phyloP scores from a whole-genome alignment of 371 early-diverging fungal genomes.

The Thermomucor indicae-seudaticae region DNA sequence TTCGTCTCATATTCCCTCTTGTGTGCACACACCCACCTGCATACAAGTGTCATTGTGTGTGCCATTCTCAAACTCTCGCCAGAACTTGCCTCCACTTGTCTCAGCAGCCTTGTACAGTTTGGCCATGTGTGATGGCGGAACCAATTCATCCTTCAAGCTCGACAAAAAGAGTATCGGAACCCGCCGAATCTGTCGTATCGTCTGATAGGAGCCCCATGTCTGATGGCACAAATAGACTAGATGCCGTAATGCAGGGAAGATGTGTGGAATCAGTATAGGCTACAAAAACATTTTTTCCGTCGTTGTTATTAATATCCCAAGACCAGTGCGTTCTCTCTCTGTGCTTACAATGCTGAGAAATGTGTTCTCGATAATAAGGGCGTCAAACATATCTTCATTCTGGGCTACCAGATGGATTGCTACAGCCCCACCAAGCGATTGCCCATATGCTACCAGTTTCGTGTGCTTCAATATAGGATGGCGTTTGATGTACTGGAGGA shows the following conservation, averaged over 20 bases:
- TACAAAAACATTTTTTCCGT: slow-evolving; percentile 16
- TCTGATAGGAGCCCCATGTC: slow-evolving; percentile 79
- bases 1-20: neutral
- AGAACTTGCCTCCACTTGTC: slow-evolving; percentile 53
- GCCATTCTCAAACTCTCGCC: slow-evolving; percentile 75
- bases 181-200: slow-evolving; percentile 60
- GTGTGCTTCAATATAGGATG: slow-evolving; percentile 73
- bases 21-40: slow-evolving; percentile 21
- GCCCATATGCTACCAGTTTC: slow-evolving; percentile 86
- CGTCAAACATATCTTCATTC: slow-evolving; percentile 74
- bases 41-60: slow-evolving; percentile 92
- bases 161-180: slow-evolving; percentile 85
- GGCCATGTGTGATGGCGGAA: slow-evolving; percentile 88
- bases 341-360: slow-evolving; percentile 78
- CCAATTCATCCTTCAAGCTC: slow-evolving; percentile 79
- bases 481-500: slow-evolving; percentile 75
- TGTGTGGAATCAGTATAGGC: slow-evolving; percentile 84
- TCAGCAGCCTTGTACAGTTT: slow-evolving; percentile 61
- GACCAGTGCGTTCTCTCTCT: neutral
- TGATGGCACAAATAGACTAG: slow-evolving; percentile 85
- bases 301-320: neutral
- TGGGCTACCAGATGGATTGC: slow-evolving; percentile 79
- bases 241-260: slow-evolving; percentile 72
- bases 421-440: slow-evolving; percentile 95
- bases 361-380: slow-evolving; percentile 91